Evolutionary conservation across 345 rosid genomes (phyloP).

Genomic region (Raphanus raphanistrum): DNA sequence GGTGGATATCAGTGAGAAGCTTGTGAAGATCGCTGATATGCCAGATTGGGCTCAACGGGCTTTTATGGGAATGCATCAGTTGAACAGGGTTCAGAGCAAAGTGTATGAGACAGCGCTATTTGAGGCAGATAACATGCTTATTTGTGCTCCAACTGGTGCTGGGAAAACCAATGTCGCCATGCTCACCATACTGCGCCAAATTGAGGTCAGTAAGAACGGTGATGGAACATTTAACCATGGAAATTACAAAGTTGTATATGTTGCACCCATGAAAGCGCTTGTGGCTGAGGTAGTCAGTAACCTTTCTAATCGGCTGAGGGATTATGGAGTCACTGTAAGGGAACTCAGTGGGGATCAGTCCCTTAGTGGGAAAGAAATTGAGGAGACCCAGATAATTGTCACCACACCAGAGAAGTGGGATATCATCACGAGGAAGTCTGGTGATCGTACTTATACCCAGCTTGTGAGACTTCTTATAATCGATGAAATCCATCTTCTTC

Average conservation of each 20-base stretch:
- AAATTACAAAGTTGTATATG: slow-evolving; percentile 88
- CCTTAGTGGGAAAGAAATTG: slow-evolving; percentile 88
- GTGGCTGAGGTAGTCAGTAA: slow-evolving; percentile 96
- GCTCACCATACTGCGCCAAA: slow-evolving; percentile 91
- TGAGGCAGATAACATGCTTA: slow-evolving; percentile 72
- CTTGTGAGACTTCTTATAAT: slow-evolving; percentile 86
- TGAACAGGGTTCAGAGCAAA: slow-evolving; percentile 94
- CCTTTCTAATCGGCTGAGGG: slow-evolving; percentile 75
- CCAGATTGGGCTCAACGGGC: slow-evolving; percentile 95
- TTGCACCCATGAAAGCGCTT: slow-evolving; percentile 99
- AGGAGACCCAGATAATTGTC: slow-evolving; percentile 94
- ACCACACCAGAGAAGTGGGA: slow-evolving; percentile 99
- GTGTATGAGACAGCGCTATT: slow-evolving; percentile 84
- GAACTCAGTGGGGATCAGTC: slow-evolving; percentile 97
- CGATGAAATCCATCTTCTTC: slow-evolving; percentile 97
- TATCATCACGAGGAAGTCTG: slow-evolving; percentile 94
- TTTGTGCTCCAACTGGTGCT: slow-evolving; percentile 99
- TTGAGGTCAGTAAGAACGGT: slow-evolving; percentile 53
- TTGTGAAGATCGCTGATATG: slow-evolving; percentile 79
- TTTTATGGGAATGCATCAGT: slow-evolving; percentile 81
- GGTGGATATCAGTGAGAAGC: slow-evolving; percentile 57
- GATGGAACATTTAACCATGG: slow-evolving; percentile 78
- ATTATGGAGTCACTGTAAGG: slow-evolving; percentile 70
- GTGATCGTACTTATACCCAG: slow-evolving; percentile 95
- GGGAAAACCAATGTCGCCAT: slow-evolving; percentile 98